Evolutionary conservation across 139 green algal species (phyloP).

Genomic region (Deuterostichococcus epilithicus): DNA sequence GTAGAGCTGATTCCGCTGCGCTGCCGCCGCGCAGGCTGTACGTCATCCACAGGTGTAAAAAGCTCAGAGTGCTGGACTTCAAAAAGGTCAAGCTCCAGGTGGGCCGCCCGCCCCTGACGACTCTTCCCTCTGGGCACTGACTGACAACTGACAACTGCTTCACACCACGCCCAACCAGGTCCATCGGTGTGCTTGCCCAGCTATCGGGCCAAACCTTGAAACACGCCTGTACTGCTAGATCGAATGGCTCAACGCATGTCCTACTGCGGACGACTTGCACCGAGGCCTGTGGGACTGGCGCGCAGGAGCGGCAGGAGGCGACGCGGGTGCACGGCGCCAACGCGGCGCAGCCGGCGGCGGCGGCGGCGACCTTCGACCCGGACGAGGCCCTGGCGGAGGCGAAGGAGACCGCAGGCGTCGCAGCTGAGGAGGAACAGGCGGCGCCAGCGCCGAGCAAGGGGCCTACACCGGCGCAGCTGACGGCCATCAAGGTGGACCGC

Average conservation of each 20-base stretch:
- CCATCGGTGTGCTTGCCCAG: too few species aligned
- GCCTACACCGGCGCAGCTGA: slow-evolving; percentile 73
- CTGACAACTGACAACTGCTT: too few species aligned
- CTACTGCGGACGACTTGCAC: too few species aligned
- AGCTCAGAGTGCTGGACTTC: slow-evolving; percentile 92
- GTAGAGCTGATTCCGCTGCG: too few species aligned
- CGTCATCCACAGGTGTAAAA: slow-evolving; percentile 66
- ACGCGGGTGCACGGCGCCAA: slow-evolving; percentile 48
- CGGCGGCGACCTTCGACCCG: slow-evolving; percentile 68
- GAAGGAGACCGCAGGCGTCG: slow-evolving; percentile 1
- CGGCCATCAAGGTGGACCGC: slow-evolving; percentile 61
- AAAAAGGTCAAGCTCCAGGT: slow-evolving; percentile 90
- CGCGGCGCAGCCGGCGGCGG: slow-evolving; percentile 27
- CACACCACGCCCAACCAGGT: too few species aligned
- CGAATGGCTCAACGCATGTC: too few species aligned
- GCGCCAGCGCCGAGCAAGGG: slow-evolving; percentile 26
- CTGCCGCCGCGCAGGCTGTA: slow-evolving; percentile 68
- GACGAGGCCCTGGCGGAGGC: slow-evolving; percentile 57
- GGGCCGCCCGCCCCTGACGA: too few species aligned
- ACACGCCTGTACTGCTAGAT: too few species aligned
- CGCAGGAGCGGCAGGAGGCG: slow-evolving; percentile 72
- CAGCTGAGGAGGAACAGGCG: neutral
- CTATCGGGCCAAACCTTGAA: too few species aligned
- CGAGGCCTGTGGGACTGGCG: too few species aligned
- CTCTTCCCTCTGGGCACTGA: too few species aligned